Conservation (phyloP, 139 green algal genomes). For the Coccomyxa sp. region DNA sequence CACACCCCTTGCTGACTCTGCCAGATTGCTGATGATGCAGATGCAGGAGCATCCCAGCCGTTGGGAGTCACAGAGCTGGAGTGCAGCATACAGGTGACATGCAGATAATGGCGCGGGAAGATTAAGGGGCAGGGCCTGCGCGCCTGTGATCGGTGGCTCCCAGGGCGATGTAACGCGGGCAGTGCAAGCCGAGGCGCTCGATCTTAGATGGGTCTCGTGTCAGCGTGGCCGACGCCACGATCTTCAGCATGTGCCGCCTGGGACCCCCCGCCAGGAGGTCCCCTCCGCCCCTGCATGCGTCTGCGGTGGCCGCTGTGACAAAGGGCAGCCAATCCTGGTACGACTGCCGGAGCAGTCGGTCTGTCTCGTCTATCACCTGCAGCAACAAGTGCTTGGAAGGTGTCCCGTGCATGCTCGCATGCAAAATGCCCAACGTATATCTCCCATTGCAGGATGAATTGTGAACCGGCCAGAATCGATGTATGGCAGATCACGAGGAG, state of each 20-base stretch:
- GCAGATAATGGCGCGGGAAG: no score
- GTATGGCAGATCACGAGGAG: no score
- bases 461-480: no score
- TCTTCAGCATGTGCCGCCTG: slow-evolving; percentile 62
- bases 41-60: no score
- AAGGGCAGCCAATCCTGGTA: slow-evolving; percentile 89
- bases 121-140: no score
- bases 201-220: slow-evolving; percentile 88
- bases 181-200: slow-evolving; percentile 61
- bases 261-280: background rate
- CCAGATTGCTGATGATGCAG: no score
- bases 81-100: no score
- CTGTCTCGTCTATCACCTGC: slow-evolving; percentile 86
- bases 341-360: slow-evolving; percentile 86
- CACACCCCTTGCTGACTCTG: no score
- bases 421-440: no score
- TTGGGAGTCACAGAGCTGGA: no score
- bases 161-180: slow-evolving; percentile 69
- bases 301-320: slow-evolving; percentile 41
- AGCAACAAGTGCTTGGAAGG: background rate
- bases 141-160: slow-evolving; percentile 29
- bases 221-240: slow-evolving; percentile 87
- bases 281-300: background rate
- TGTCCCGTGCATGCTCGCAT: no score
- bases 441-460: no score